Percentiles rank a stretch among this genome's conserved stretches.
phyloP scores from a whole-genome alignment of 2,329 filamentous ascomycete genomes.

The Fusarium globosum region DNA sequence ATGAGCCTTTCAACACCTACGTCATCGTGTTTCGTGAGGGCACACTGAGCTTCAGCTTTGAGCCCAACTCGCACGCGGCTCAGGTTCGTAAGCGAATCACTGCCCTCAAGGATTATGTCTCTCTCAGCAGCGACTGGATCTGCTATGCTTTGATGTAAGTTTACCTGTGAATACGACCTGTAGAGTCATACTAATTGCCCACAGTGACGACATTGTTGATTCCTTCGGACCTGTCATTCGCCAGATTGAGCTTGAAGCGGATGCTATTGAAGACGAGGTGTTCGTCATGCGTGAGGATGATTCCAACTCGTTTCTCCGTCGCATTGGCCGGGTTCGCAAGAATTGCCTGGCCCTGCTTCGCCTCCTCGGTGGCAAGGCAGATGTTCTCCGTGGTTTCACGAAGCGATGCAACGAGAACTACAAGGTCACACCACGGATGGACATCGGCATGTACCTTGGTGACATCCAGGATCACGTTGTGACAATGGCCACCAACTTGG shows the following conservation, averaged over 20 bases:
- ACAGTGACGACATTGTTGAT: slow-evolving; percentile 94
- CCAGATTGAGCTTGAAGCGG: slow-evolving; percentile 87
- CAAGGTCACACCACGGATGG: slow-evolving; percentile 92
- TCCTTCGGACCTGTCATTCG: slow-evolving; percentile 91
- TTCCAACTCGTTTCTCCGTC: slow-evolving; percentile 85
- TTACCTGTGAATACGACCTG: not conserved
- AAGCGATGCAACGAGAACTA: slow-evolving; percentile 99
- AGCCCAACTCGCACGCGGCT: slow-evolving; percentile 84
- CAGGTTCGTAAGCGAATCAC: slow-evolving; percentile 93
- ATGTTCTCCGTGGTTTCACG: slow-evolving; percentile 96
- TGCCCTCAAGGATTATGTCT: slow-evolving; percentile 92
- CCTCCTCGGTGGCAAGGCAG: slow-evolving; percentile 95
- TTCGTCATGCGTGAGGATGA: slow-evolving; percentile 93
- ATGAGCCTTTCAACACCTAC: slow-evolving; percentile 96
- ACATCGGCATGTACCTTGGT: slow-evolving; percentile 95
- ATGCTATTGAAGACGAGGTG: slow-evolving; percentile 94
- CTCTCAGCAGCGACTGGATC: slow-evolving; percentile 96
- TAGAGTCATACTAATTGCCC: slow-evolving; percentile 39
- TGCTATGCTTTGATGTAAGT: slow-evolving; percentile 96
- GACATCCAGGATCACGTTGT: slow-evolving; percentile 99
- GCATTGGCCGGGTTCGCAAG: slow-evolving; percentile 91
- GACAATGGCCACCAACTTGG: slow-evolving; percentile 97
- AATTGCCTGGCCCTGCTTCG: slow-evolving; percentile 94
- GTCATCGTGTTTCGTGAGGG: slow-evolving; percentile 97
- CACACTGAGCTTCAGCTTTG: slow-evolving; percentile 93